Conservation (phyloP, 768 basidiomycete species). For the Clathrus columnatus region DNA sequence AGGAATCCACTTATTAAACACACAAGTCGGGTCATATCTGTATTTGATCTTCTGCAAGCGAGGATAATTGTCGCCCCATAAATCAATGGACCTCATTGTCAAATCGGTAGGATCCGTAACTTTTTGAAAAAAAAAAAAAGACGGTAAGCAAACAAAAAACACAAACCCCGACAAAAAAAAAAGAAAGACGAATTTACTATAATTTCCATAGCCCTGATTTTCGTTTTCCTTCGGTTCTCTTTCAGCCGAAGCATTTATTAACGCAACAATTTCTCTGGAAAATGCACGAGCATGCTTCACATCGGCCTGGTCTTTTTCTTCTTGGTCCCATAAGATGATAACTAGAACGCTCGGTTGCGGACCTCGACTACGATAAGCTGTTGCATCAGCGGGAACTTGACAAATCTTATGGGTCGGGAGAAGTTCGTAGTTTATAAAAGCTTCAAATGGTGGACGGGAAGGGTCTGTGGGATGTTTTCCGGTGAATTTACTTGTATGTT, state of each 20-base stretch:
- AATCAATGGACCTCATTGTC: constrained; percentile 14
- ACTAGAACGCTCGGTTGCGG: constrained; percentile 27
- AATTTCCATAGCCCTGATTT: constrained; percentile 37
- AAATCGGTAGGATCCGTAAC: constrained; percentile 8
- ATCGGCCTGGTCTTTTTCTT: constrained; percentile 20
- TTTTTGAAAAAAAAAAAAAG: background rate
- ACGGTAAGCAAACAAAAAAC: no score
- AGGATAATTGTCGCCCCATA: constrained; percentile 31
- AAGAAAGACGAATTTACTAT: constrained; percentile 24
- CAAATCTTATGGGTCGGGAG: constrained; percentile 30
- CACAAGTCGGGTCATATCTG: constrained; percentile 25
- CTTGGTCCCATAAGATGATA: constrained; percentile 27
- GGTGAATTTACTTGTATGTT: constrained; percentile 21
- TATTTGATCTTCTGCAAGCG: constrained; percentile 29
- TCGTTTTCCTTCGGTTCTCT: constrained; percentile 21
- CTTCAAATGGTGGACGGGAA: constrained; percentile 16
- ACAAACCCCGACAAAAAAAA: no score
- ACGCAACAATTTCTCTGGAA: constrained; percentile 24
- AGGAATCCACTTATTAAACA: constrained; percentile 26
- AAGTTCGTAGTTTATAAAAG: constrained; percentile 34
- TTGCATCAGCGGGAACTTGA: constrained; percentile 21
- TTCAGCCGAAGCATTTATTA: constrained; percentile 24
- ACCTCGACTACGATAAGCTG: constrained; percentile 33
- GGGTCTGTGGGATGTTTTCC: constrained; percentile 16
- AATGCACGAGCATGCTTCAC: constrained; percentile 23